A percentile compares a stretch with the other conserved stretches of the same genome.
These are phyloP conservation scores for Dillenia suffruticosa DNA, from an alignment of 164 flowering plant species.

Conservation along the genomic window DNA sequence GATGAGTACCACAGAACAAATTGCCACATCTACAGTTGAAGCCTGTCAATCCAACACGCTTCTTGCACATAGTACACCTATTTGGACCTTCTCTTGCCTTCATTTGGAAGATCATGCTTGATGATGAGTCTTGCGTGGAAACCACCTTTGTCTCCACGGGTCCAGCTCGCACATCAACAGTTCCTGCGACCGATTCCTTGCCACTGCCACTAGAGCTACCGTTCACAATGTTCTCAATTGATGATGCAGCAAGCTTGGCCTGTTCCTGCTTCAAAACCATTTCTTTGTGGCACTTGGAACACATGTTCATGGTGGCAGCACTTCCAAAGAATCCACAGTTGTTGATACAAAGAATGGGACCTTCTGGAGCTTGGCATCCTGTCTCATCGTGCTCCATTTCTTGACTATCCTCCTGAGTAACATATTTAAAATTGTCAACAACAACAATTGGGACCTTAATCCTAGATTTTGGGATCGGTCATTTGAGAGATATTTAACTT, in stretches of 20 bases:
- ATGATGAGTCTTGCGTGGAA: constrained; percentile 15
- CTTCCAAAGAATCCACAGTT: constrained; percentile 63
- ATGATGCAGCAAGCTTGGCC: constrained; percentile 46
- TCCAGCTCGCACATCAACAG: constrained; percentile 15
- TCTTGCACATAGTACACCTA: constrained; percentile 43
- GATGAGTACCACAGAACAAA: constrained; percentile 44
- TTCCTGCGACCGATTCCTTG: constrained; percentile 22
- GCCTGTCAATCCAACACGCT: constrained; percentile 54
- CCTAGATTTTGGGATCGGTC: too few relatives aligned
- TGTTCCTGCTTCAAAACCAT: constrained; percentile 42
- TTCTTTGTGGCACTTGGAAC: constrained; percentile 61
- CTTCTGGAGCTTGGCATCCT: constrained; percentile 55
- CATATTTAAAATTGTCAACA: too few relatives aligned
- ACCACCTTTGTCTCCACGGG: constrained; percentile 19
- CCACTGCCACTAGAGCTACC: constrained; percentile 25
- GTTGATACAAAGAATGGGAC: constrained; percentile 46
- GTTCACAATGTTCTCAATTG: constrained; percentile 44
- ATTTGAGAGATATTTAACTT: too few relatives aligned
- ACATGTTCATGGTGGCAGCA: constrained; percentile 59
- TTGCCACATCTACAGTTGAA: constrained; percentile 55
- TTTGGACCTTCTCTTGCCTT: constrained; percentile 44
- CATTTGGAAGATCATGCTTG: constrained; percentile 12
- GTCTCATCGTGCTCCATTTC: constrained; percentile 53
- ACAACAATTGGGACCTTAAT: too few relatives aligned
- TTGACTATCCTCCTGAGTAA: constrained; percentile 16